A percentile compares a stretch with the other conserved stretches of the same genome.
phyloP scores from a whole-genome alignment of 2,329 filamentous ascomycete genomes.

The Metarhizium rileyi region DNA sequence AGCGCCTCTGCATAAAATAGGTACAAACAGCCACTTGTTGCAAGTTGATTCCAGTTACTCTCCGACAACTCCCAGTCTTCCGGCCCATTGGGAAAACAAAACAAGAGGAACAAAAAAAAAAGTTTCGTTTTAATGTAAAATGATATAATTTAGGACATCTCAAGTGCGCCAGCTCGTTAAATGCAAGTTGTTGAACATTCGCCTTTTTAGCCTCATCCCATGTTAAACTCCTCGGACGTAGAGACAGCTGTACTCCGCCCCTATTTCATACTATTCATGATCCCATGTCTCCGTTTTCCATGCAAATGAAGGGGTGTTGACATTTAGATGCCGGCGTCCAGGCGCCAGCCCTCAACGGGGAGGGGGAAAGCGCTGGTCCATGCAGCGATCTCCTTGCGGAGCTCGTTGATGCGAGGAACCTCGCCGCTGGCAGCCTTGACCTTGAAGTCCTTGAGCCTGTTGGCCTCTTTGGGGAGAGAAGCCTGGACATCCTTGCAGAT shows the following conservation, averaged over 20 bases:
- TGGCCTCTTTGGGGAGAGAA: slow-evolving; percentile 85
- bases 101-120: not conserved
- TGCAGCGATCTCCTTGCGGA: slow-evolving; percentile 79
- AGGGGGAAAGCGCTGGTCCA: slow-evolving; percentile 92
- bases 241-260: slow-evolving; percentile 4
- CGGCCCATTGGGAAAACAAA: not conserved
- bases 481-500: slow-evolving; percentile 82
- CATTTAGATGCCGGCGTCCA: slow-evolving; percentile 47
- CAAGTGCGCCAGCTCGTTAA: slow-evolving; percentile 13
- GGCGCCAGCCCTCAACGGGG: slow-evolving; percentile 66
- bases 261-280: not conserved
- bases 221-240: slow-evolving; percentile 13
- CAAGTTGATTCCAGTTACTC: slow-evolving; percentile 6
- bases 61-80: slow-evolving; percentile 10
- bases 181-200: slow-evolving; percentile 19
- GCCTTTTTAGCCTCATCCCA: slow-evolving; percentile 11
- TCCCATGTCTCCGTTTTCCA: not conserved
- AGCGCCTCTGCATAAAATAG: slow-evolving; percentile 4
- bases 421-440: slow-evolving; percentile 73
- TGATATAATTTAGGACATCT: slow-evolving; percentile 3
- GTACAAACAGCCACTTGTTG: not conserved
- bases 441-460: slow-evolving; percentile 99
- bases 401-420: slow-evolving; percentile 69
- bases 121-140: slow-evolving; percentile 4
- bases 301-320: not conserved